phyloP scores from a whole-genome alignment of 2,329 filamentous ascomycete genomes.

The Rhexocercosporidium sp. region DNA sequence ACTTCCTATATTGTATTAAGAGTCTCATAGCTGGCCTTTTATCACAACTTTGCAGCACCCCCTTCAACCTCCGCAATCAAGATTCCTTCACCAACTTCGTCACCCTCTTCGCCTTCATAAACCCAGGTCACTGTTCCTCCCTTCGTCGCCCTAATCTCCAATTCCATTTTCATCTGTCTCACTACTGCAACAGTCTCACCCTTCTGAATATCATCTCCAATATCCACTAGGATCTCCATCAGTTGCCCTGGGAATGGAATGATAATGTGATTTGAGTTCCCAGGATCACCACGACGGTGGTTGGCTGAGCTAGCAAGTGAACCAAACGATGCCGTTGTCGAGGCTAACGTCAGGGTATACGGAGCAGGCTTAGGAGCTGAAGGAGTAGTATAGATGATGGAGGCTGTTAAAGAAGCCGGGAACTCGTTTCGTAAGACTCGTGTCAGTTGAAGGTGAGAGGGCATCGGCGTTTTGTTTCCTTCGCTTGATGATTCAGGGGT shows the following conservation, averaged over 20 bases:
- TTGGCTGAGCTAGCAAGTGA: slow-evolving; percentile 52
- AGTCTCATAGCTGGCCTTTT: neutral
- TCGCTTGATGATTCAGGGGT: slow-evolving; percentile 40
- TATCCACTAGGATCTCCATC: slow-evolving; percentile 61
- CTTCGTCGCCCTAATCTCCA: slow-evolving; percentile 56
- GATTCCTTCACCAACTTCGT: slow-evolving; percentile 37
- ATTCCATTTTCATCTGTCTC: slow-evolving; percentile 73
- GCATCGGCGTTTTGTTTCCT: slow-evolving; percentile 30
- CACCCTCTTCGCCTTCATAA: slow-evolving; percentile 38
- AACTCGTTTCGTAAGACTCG: slow-evolving; percentile 65
- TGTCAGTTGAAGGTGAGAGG: slow-evolving; percentile 58
- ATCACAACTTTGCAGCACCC: slow-evolving; percentile 23
- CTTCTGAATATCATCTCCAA: slow-evolving; percentile 53
- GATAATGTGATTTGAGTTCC: slow-evolving; percentile 56
- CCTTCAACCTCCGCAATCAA: slow-evolving; percentile 34
- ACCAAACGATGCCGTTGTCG: slow-evolving; percentile 52
- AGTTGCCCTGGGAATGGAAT: slow-evolving; percentile 64
- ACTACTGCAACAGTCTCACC: slow-evolving; percentile 63
- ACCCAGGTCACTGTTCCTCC: slow-evolving; percentile 36
- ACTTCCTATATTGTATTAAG: no score
- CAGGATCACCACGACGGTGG: slow-evolving; percentile 55
- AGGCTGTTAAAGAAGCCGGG: slow-evolving; percentile 57
- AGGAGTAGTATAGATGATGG: slow-evolving; percentile 53
- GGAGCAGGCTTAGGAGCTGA: slow-evolving; percentile 51
- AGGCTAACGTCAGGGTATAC: slow-evolving; percentile 48